A percentile compares a stretch with the other conserved stretches of the same genome.
These are phyloP conservation scores for Yamadazyma sp. DNA, from an alignment of 1,139 yeast species.

Conservation along the genomic window DNA sequence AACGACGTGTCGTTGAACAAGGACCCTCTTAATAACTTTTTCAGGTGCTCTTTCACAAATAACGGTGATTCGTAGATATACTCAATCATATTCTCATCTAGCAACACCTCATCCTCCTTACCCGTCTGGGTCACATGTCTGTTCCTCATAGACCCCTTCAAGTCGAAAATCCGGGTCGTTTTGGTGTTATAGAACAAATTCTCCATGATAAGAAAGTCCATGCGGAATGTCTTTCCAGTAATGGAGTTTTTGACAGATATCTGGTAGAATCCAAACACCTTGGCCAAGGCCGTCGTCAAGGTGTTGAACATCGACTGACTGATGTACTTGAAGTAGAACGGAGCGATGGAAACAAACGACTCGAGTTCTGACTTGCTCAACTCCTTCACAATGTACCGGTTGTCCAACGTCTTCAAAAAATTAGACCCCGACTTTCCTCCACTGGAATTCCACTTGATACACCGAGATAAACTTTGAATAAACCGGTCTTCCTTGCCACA, in stretches of 20 bases:
- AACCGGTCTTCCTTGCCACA: conserved; percentile 79
- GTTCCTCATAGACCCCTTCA: conserved; percentile 97
- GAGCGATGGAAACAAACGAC: conserved; percentile 93
- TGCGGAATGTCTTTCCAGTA: conserved; percentile 73
- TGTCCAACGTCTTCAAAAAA: conserved; percentile 87
- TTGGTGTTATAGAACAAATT: conserved; percentile 84
- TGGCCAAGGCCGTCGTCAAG: conserved; percentile 89
- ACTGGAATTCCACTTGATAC: conserved; percentile 92
- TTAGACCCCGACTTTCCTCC: conserved; percentile 98
- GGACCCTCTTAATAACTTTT: conserved; percentile 79
- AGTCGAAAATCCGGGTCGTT: conserved; percentile 85
- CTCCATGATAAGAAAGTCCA: conserved; percentile 96
- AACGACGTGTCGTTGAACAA: conserved; percentile 93
- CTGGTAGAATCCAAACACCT: conserved; percentile 93
- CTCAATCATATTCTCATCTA: conserved; percentile 98
- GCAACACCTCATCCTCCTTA: conserved; percentile 85
- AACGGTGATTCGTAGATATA: conserved; percentile 94
- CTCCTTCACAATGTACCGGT: conserved; percentile 86
- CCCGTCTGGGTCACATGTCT: conserved; percentile 97
- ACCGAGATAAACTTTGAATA: conserved; percentile 86
- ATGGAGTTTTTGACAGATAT: conserved; percentile 79
- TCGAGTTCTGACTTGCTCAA: conserved; percentile 86
- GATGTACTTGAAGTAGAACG: conserved; percentile 94
- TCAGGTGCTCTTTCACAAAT: conserved; percentile 90
- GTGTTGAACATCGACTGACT: conserved; percentile 94